Base-by-base conservation (phyloP, 2,329 filamentous ascomycete species). In the Geosmithia flava region DNA sequence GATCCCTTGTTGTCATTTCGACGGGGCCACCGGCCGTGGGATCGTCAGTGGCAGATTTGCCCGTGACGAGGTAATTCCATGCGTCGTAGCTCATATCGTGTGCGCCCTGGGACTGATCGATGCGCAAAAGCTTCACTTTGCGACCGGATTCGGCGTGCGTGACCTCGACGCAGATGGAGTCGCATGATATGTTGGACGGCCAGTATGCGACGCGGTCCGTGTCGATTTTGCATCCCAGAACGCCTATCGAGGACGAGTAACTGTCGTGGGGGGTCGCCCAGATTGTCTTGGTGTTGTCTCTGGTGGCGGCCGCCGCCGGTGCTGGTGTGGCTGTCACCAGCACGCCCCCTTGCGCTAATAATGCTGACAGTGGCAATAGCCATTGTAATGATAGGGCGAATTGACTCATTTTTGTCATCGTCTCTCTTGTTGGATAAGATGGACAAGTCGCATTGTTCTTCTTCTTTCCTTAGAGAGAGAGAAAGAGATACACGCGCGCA, bases 201-300 rank as follows among this genome's bases (percentile, higher is more conserved):
- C 75, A 81, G 66, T 81, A 81, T 20, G 77, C 77, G 48, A 80
- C 67, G 50, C 76, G 74, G 62, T 81, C 70, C 39, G 72, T 78
- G 62, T 81, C 61, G 58, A 81, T 68, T 56, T 78, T 76, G 69
- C 77, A 81, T 30, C 77, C 77, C n/a, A 75, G 65, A 1, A 80
- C 76, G 39, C 77, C 77, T 49, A 79, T 61, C 0, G 75, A 79
- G 2, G 74, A 78, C 1, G 74, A 76, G 64, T 71, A 81, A 54
- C 65, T 68, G 52, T 74, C 73, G 60, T 81, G 77, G 16, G 77
- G 77, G 2, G 76, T 80, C 3, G 52, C 63, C 56, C 58, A 62
- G 20, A 64, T 58, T 37, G 33, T 37, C 33, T 37, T 16, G 33
- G 33, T 7, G 4, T 3, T 23, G 41, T 42, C 41, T 42, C 20